Evolutionary conservation across 2,329 filamentous ascomycete genomes (phyloP).

Genomic region (Teratosphaeria viscida): DNA sequence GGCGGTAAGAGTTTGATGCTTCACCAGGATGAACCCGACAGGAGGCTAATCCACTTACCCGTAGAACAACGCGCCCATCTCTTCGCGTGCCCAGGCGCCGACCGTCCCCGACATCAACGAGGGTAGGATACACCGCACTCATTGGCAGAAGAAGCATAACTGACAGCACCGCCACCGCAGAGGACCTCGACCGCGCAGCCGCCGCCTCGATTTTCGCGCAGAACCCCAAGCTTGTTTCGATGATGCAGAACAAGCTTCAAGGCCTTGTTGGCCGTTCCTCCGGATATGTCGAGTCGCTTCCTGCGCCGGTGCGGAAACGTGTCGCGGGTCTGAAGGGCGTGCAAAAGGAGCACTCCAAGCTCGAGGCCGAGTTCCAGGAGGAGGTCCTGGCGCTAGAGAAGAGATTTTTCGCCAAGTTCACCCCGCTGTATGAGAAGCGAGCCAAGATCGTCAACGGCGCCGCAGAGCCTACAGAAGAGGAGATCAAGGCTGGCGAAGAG

Average conservation of each 20-base stretch:
- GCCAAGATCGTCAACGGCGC: constrained; percentile 83
- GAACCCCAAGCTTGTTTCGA: constrained; percentile 86
- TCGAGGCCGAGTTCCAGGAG: constrained; percentile 97
- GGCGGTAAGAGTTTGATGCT: not conserved
- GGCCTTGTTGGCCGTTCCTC: constrained; percentile 89
- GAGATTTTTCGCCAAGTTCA: constrained; percentile 99
- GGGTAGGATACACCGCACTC: constrained; percentile 50
- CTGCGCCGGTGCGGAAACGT: constrained; percentile 76
- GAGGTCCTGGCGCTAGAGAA: constrained; percentile 97
- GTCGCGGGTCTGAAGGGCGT: constrained; percentile 94
- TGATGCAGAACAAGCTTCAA: constrained; percentile 96
- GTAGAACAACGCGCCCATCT: constrained; percentile 81
- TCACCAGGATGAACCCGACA: not conserved
- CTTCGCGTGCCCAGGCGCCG: constrained; percentile 91
- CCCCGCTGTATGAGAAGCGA: constrained; percentile 91
- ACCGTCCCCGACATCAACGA: constrained; percentile 93
- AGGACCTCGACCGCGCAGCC: constrained; percentile 78
- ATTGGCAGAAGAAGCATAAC: not conserved
- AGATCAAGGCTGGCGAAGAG: constrained; percentile 77
- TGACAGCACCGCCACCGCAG: constrained; percentile 39
- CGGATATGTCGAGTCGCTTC: constrained; percentile 94
- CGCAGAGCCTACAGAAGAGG: constrained; percentile 73
- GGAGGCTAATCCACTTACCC: not conserved
- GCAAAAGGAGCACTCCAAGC: constrained; percentile 96
- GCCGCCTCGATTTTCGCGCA: constrained; percentile 90